These are phyloP conservation scores for Theobroma cacao DNA, from an alignment of 345 rosid species.

Conservation along the genomic window DNA sequence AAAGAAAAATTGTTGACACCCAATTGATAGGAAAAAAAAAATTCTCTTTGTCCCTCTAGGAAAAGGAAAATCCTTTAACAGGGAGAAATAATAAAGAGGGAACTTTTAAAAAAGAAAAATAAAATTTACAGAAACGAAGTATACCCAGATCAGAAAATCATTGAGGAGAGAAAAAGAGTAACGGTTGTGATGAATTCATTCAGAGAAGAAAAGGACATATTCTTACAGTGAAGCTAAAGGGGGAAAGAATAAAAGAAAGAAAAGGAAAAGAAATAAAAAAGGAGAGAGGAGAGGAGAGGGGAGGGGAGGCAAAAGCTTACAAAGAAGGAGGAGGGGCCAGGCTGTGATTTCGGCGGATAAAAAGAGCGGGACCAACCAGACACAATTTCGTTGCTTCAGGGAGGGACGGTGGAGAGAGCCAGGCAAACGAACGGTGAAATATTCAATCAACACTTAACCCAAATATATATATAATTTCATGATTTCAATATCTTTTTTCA, in stretches of 20 bases:
- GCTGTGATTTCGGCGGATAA: constrained; percentile 50
- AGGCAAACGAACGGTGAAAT: constrained; percentile 1
- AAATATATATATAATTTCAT: no score
- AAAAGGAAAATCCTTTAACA: constrained; percentile 1
- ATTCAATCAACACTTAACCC: not conserved
- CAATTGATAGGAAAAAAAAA: not conserved
- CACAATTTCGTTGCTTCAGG: constrained; percentile 1
- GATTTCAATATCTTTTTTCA: no score
- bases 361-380: constrained; percentile 51
- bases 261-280: not conserved
- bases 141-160: constrained; percentile 19
- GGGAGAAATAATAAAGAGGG: not conserved
- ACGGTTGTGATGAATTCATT: not conserved
- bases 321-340: constrained; percentile 33
- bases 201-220: not conserved
- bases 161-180: not conserved
- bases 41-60: not conserved
- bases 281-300: not conserved
- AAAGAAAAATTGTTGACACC: not conserved
- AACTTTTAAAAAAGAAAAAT: not conserved
- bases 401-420: not conserved
- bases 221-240: constrained; percentile 3
- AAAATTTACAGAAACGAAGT: not conserved
- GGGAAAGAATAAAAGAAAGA: not conserved
- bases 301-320: constrained; percentile 17